A percentile compares a stretch with the other conserved stretches of the same genome.
Conservation (phyloP, 148 eudicot species). For the Vaccinium corymbosum region DNA sequence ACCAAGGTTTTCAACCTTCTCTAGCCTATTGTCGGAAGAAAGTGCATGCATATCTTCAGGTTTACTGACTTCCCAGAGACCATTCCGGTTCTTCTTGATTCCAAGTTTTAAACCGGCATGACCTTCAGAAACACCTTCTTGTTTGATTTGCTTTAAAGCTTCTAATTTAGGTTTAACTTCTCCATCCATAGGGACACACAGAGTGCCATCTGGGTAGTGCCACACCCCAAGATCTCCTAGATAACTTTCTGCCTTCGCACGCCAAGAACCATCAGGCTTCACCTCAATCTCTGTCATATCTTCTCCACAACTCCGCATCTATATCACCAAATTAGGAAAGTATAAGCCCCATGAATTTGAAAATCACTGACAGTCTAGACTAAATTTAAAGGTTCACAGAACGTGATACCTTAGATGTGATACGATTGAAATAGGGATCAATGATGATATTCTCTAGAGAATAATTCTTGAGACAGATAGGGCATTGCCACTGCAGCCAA, state of each 20-base stretch:
- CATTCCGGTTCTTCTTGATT: conserved; percentile 58
- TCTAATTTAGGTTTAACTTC: conserved; percentile 42
- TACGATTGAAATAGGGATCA: conserved; percentile 92
- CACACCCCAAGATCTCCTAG: conserved; percentile 55
- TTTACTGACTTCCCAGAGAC: conserved; percentile 65
- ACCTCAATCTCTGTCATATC: conserved; percentile 87
- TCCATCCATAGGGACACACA: conserved; percentile 34
- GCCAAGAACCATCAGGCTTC: conserved; percentile 99
- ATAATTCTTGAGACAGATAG: conserved; percentile 91
- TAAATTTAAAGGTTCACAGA: background rate
- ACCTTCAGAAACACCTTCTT: conserved; percentile 37
- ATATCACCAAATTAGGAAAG: conserved; percentile 1
- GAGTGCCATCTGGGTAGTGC: conserved; percentile 65
- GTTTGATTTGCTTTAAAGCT: conserved; percentile 42
- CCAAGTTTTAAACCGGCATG: conserved; percentile 51
- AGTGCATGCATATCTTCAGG: conserved; percentile 33
- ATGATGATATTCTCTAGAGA: conserved; percentile 71
- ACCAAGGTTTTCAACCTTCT: conserved; percentile 29
- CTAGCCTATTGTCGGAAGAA: conserved; percentile 44
- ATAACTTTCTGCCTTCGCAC: conserved; percentile 71
- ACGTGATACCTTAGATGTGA: conserved; percentile 61
- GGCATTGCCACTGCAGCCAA: conserved; percentile 85
- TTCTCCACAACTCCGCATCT: conserved; percentile 80
- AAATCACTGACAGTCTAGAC: background rate
- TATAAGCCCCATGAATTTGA: background rate